Evolutionary conservation across 768 basidiomycete species (phyloP).

Genomic region (Trametes sanguinea): DNA sequence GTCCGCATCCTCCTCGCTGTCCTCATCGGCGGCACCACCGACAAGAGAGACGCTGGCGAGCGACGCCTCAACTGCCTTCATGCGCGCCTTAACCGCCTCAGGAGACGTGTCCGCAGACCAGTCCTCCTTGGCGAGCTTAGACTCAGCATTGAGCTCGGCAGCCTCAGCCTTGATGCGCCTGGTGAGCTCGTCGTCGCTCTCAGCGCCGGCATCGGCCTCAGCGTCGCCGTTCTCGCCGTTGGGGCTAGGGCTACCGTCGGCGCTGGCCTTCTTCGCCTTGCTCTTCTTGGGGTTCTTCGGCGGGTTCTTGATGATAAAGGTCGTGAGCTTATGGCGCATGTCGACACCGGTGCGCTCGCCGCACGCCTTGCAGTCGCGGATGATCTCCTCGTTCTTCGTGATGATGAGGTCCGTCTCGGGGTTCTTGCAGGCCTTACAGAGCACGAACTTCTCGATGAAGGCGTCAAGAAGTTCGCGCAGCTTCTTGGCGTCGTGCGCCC

Average conservation of each 20-base stretch:
- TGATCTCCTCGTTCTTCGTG: conserved; percentile 85
- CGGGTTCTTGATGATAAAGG: conserved; percentile 97
- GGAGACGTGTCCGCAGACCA: conserved; percentile 94
- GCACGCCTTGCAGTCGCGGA: conserved; percentile 98
- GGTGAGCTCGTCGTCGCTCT: conserved; percentile 87
- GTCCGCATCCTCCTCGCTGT: conserved; percentile 83
- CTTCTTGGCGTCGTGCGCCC: conserved; percentile 88
- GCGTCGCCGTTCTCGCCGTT: conserved; percentile 44
- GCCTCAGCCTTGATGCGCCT: conserved; percentile 92
- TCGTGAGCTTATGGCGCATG: conserved; percentile 95
- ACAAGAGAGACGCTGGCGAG: conserved; percentile 53
- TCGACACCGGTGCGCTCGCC: conserved; percentile 90
- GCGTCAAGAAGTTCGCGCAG: conserved; percentile 93
- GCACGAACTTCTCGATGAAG: conserved; percentile 98
- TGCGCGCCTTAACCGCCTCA: conserved; percentile 83
- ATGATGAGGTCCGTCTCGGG: conserved; percentile 96
- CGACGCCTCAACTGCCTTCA: conserved; percentile 65
- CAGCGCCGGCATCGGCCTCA: conserved; percentile 50
- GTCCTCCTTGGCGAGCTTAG: conserved; percentile 65
- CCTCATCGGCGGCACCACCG: conserved; percentile 71
- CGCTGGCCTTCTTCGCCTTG: conserved; percentile 53
- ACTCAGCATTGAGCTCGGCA: conserved; percentile 66
- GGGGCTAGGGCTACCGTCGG: conserved; percentile 43
- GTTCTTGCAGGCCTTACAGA: conserved; percentile 98
- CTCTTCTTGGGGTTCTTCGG: conserved; percentile 83